phyloP scores from a whole-genome alignment of 495 filamentous ascomycete genomes.

The Alectoria sarmentosa region DNA sequence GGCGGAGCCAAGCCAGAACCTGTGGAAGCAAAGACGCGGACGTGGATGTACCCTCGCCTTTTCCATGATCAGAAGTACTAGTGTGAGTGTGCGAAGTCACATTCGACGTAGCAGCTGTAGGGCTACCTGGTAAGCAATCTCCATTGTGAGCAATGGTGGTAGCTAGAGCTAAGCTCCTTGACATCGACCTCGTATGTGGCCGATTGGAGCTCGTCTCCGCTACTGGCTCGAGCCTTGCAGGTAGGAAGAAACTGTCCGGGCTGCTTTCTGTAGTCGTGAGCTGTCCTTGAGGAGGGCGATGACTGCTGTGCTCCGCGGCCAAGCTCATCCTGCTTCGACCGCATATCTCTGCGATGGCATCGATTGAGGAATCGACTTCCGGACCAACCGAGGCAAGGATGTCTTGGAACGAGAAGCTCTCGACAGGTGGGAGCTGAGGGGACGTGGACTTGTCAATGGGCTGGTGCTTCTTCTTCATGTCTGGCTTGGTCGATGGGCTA shows the following conservation, averaged over 20 bases:
- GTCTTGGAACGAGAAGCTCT: conserved; percentile 48
- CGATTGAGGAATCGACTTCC: conserved; percentile 48
- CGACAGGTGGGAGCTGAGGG: conserved; percentile 7
- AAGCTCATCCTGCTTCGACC: conserved; percentile 54
- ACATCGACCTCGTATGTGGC: conserved; percentile 13
- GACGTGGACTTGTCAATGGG: conserved; percentile 11
- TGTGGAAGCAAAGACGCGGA: conserved; percentile 17
- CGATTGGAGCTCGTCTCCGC: conserved; percentile 14
- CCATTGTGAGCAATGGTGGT: neutral
- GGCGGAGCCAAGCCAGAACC: conserved; percentile 19
- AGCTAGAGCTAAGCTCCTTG: conserved; percentile 16
- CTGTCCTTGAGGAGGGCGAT: conserved; percentile 55
- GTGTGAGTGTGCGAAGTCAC: conserved; percentile 12
- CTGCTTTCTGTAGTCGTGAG: conserved; percentile 29
- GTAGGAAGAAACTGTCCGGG: conserved; percentile 3
- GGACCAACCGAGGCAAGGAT: conserved; percentile 54
- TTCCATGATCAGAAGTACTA: neutral
- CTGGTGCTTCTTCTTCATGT: conserved; percentile 16
- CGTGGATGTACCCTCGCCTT: neutral
- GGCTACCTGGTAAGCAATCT: conserved; percentile 1
- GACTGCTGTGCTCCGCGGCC: conserved; percentile 57
- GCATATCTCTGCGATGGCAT: conserved; percentile 59
- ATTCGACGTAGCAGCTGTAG: conserved; percentile 20
- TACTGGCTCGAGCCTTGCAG: conserved; percentile 19
- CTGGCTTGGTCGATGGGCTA: conserved; percentile 8